Conservation (phyloP, 495 filamentous ascomycete species). For the Hyphodiscus hymeniophilus region DNA sequence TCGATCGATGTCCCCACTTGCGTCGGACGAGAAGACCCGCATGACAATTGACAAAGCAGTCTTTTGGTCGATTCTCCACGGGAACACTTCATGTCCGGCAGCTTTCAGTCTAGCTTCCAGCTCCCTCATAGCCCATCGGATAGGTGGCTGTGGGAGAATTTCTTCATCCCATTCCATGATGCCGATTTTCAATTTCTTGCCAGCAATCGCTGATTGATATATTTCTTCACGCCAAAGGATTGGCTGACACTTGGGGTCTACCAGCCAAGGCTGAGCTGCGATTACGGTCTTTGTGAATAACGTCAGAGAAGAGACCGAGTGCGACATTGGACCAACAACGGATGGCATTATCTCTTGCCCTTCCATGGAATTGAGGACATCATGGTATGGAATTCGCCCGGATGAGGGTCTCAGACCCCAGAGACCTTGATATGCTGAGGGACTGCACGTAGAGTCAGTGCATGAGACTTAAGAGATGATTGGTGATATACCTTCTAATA, state of each 20-base stretch:
- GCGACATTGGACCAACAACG: background rate
- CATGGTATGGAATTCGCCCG: slow-evolving; percentile 44
- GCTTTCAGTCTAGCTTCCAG: background rate
- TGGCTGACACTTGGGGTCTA: background rate
- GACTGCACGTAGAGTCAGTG: too few relatives aligned
- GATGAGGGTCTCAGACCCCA: slow-evolving; percentile 49
- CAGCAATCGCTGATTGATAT: background rate
- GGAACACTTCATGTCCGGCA: background rate
- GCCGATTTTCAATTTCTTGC: background rate
- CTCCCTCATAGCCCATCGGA: background rate
- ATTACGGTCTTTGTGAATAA: background rate
- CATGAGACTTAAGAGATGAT: too few relatives aligned
- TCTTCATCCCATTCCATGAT: background rate
- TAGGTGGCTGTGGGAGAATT: background rate
- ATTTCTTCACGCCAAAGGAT: background rate
- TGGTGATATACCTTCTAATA: slow-evolving; percentile 21
- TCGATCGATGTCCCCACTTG: background rate
- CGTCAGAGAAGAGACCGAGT: background rate
- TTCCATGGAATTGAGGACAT: background rate
- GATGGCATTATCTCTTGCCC: background rate
- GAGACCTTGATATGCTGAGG: slow-evolving; percentile 45
- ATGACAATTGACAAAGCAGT: background rate
- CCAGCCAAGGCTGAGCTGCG: background rate
- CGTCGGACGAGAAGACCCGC: background rate
- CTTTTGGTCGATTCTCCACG: background rate